These are phyloP conservation scores for Ichthyophthirius multifiliis DNA, from an alignment of 169 alveolate species.

Conservation along the genomic window DNA sequence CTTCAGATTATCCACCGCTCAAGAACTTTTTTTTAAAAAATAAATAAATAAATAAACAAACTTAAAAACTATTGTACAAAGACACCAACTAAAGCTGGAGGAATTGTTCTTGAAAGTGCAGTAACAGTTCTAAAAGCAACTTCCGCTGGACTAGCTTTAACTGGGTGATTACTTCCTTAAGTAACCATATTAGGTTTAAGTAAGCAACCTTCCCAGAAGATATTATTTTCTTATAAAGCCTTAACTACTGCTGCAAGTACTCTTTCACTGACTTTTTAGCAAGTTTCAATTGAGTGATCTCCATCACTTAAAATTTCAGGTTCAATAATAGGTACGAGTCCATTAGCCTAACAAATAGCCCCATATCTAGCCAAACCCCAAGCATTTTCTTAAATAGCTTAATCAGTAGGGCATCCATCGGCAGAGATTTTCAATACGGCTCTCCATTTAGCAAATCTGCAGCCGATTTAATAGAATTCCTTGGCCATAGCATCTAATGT, in stretches of 20 bases:
- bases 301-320: slow-evolving; percentile 99
- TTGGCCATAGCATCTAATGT: slow-evolving; percentile 95
- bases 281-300: slow-evolving; percentile 92
- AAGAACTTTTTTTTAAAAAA: slow-evolving; percentile 77
- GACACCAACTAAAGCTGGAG: slow-evolving; percentile 97
- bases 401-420: slow-evolving; percentile 89
- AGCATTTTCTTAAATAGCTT: slow-evolving; percentile 94
- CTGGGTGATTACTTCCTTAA: slow-evolving; percentile 93
- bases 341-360: slow-evolving; percentile 96
- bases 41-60: neutral
- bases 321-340: slow-evolving; percentile 98
- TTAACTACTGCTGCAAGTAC: slow-evolving; percentile 94
- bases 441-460: slow-evolving; percentile 99
- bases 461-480: slow-evolving; percentile 96
- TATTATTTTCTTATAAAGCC: slow-evolving; percentile 93
- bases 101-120: slow-evolving; percentile 94
- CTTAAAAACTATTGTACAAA: slow-evolving; percentile 27
- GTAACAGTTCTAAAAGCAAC: slow-evolving; percentile 95
- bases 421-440: slow-evolving; percentile 93
- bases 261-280: slow-evolving; percentile 94
- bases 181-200: slow-evolving; percentile 99
- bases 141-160: slow-evolving; percentile 84
- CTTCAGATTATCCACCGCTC: slow-evolving; percentile 99
- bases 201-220: slow-evolving; percentile 96
- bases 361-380: slow-evolving; percentile 99